Percentiles rank a stretch among this genome's conserved stretches.
Evolutionary conservation across 257 asterid species (phyloP).

Genomic region (Solanum appendiculatum): DNA sequence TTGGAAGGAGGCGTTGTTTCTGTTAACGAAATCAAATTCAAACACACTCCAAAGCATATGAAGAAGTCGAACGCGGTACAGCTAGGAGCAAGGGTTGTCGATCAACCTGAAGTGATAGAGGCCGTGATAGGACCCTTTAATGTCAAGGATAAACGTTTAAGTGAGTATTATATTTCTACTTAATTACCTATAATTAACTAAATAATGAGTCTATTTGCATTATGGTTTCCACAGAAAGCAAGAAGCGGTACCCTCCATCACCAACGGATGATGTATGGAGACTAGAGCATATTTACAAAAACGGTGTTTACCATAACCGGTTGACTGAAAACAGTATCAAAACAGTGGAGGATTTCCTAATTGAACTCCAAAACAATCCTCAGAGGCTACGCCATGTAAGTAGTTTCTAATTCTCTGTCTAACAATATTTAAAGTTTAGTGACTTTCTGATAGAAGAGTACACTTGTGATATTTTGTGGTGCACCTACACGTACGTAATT

Average conservation of each 20-base stretch:
- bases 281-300: neutral
- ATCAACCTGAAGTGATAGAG: neutral
- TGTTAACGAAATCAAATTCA: neutral
- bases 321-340: neutral
- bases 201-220: neutral
- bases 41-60: neutral
- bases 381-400: neutral
- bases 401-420: neutral
- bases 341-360: conserved; percentile 15
- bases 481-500: too few species aligned
- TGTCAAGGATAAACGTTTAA: conserved; percentile 1
- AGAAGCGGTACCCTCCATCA: conserved; percentile 15
- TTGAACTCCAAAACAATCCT: neutral
- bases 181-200: neutral
- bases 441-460: too few species aligned
- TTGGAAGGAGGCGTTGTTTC: neutral
- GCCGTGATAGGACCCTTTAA: neutral
- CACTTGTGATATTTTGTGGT: neutral
- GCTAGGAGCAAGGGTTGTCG: neutral
- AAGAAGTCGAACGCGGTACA: neutral
- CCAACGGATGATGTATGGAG: conserved; percentile 16
- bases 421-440: too few species aligned
- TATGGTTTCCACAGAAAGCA: neutral
- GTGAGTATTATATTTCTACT: neutral
- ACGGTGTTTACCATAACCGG: neutral